Evolutionary conservation across 257 asterid species (phyloP).

Genomic region (Orobanche coerulescens): DNA sequence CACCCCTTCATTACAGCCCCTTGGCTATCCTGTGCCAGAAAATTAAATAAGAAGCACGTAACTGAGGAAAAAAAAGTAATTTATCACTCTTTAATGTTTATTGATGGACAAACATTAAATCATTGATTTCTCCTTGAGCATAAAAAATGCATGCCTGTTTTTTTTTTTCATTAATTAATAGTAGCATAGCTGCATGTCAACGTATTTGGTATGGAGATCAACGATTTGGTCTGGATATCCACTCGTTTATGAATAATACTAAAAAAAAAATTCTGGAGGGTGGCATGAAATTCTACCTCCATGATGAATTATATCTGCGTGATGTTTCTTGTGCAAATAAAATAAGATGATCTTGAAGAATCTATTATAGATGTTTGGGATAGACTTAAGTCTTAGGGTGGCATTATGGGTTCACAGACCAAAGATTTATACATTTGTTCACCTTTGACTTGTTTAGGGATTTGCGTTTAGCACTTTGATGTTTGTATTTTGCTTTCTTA

Average conservation of each 20-base stretch:
- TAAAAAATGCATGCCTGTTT: not conserved
- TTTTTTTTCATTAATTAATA: not conserved
- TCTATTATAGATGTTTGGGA: too few relatives aligned
- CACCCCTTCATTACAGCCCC: not conserved
- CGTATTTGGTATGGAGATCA: not conserved
- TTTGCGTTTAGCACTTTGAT: too few relatives aligned
- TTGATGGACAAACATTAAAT: not conserved
- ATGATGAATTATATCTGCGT: not conserved
- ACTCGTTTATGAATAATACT: not conserved
- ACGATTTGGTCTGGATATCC: not conserved
- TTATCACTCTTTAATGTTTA: not conserved
- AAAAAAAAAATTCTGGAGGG: not conserved
- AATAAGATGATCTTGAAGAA: too few relatives aligned
- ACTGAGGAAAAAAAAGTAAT: not conserved
- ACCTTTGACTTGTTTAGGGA: too few relatives aligned
- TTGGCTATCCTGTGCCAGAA: not conserved
- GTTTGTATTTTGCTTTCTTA: too few relatives aligned
- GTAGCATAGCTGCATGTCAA: not conserved
- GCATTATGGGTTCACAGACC: too few relatives aligned
- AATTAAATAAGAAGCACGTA: not conserved
- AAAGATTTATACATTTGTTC: too few relatives aligned
- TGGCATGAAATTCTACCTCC: not conserved
- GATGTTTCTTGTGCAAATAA: not conserved
- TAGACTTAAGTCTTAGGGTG: too few relatives aligned
- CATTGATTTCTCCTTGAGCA: not conserved